Evolutionary conservation across 2,329 filamentous ascomycete species (phyloP).

Genomic region (Didymella lethalis): DNA sequence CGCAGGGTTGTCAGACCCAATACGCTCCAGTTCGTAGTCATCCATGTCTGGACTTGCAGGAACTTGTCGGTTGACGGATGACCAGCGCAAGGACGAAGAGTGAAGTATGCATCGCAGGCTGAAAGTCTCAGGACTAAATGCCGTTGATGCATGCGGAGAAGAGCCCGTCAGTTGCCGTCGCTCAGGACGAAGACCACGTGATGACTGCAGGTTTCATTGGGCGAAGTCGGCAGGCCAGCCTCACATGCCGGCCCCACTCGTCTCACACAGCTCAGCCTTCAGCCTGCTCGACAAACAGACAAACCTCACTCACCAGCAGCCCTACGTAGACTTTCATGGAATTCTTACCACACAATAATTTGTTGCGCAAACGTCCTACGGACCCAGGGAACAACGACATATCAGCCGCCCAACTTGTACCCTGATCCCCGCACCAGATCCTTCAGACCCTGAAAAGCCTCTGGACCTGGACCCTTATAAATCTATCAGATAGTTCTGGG

Average conservation of each 20-base stretch:
- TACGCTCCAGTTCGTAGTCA: conserved; percentile 38
- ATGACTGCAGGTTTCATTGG: conserved; percentile 5
- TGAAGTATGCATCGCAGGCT: not conserved
- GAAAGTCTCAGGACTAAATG: not conserved
- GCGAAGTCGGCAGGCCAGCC: conserved; percentile 16
- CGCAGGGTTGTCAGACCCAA: conserved; percentile 41
- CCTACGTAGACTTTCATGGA: conserved; percentile 17
- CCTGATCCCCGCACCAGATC: conserved; percentile 23
- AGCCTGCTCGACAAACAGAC: conserved; percentile 15
- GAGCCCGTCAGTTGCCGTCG: conserved; percentile 11
- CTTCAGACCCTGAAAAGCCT: conserved; percentile 23
- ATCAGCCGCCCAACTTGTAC: conserved; percentile 13
- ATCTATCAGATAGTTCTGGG: conserved; percentile 18
- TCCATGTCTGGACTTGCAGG: conserved; percentile 32
- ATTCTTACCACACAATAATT: conserved; percentile 3
- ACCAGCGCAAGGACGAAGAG: not conserved
- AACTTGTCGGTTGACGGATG: not conserved
- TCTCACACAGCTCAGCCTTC: conserved; percentile 21
- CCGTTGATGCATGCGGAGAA: conserved; percentile 2
- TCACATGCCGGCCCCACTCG: conserved; percentile 21
- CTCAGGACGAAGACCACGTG: conserved; percentile 10
- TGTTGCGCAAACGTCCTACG: conserved; percentile 21
- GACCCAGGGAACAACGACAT: conserved; percentile 12
- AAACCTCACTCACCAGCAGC: conserved; percentile 3
- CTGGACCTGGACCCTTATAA: conserved; percentile 13